These are phyloP conservation scores for Hexamita inflata DNA, from an alignment of 208 protist genomes.

Conservation along the genomic window DNA sequence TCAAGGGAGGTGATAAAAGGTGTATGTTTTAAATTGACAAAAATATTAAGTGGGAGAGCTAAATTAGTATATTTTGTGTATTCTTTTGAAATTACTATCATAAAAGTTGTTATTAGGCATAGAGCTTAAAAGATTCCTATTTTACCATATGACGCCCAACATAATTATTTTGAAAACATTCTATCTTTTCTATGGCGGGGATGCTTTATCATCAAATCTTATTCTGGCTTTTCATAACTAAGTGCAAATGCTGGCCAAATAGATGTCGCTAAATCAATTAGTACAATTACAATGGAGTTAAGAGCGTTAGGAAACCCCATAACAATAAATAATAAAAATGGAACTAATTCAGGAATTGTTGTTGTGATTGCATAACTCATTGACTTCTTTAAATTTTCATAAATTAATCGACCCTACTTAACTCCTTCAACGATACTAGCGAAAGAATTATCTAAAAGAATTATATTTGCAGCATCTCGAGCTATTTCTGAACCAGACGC, in stretches of 20 bases:
- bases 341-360: constrained; percentile 19
- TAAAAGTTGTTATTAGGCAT: neutral
- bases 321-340: constrained; percentile 14
- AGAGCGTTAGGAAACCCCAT: neutral
- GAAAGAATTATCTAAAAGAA: constrained; percentile 91
- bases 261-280: neutral
- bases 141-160: neutral
- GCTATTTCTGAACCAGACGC: constrained; percentile 64
- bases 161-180: neutral
- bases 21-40: too few relatives aligned
- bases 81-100: too few relatives aligned
- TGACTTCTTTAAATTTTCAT: constrained; percentile 34
- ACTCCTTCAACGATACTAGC: constrained; percentile 67
- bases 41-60: too few relatives aligned
- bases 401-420: constrained; percentile 34
- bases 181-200: neutral
- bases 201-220: neutral
- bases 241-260: neutral
- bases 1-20: too few relatives aligned
- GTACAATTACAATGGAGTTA: neutral
- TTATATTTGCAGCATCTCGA: constrained; percentile 64
- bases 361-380: constrained; percentile 29
- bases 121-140: neutral
- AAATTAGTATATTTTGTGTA: too few relatives aligned
- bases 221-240: neutral